Conservation (phyloP, 108 stramenopile genomes). For the Craspedostauros australis region DNA sequence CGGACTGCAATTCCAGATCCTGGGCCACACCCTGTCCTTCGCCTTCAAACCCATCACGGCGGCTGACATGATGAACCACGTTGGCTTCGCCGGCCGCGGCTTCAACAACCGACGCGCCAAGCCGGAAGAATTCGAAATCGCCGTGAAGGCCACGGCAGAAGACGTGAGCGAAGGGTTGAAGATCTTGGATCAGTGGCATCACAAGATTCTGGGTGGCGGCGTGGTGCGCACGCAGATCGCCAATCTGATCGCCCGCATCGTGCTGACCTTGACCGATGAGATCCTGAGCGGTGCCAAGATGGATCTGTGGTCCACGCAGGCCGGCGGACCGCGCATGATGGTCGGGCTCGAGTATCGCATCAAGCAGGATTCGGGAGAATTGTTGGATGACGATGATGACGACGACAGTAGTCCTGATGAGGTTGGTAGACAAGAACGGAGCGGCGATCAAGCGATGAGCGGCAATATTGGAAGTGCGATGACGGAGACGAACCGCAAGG, state of each 20-base stretch:
- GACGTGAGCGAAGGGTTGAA: constrained; percentile 69
- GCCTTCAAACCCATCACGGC: constrained; percentile 83
- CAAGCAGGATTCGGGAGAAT: not conserved
- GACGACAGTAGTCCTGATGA: no score
- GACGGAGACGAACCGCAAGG: no score
- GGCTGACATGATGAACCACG: constrained; percentile 64
- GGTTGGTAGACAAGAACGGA: no score
- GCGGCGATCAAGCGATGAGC: no score
- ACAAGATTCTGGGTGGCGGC: constrained; percentile 75
- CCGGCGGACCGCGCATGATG: constrained; percentile 70
- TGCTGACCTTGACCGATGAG: constrained; percentile 79
- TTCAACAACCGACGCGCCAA: constrained; percentile 51
- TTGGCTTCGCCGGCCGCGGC: constrained; percentile 48
- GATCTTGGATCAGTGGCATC: constrained; percentile 81
- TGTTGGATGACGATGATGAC: no score
- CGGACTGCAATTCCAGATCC: constrained; percentile 72
- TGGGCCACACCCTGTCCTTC: constrained; percentile 76
- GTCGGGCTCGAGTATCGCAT: constrained; percentile 77
- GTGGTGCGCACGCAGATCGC: constrained; percentile 77
- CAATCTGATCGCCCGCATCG: constrained; percentile 79
- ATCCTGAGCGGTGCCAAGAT: constrained; percentile 73
- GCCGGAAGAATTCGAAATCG: constrained; percentile 78
- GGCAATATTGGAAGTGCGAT: no score
- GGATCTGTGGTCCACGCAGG: constrained; percentile 83
- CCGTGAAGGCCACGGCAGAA: constrained; percentile 73